Percentiles rank a stretch among this genome's conserved stretches.
Conservation (phyloP, 2,329 filamentous ascomycete species). For the Graphilbum sp. region DNA sequence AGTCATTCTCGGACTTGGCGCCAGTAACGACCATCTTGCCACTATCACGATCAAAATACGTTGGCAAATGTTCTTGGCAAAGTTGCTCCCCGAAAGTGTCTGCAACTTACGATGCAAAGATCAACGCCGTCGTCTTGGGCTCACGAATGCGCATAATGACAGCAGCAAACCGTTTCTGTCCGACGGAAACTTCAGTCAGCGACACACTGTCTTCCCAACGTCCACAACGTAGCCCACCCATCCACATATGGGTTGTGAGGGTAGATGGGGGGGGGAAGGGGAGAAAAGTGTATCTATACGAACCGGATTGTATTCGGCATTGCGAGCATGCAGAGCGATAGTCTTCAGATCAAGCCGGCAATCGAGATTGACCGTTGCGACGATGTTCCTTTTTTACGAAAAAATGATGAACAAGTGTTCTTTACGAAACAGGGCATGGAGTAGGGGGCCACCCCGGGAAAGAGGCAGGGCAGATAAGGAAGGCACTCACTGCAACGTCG, state of each 20-base stretch:
- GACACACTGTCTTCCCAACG: not conserved
- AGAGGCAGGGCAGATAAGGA: not conserved
- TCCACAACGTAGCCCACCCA: not conserved
- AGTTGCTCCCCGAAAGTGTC: too few relatives aligned
- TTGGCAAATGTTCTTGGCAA: constrained; percentile 4
- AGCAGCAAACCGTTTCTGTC: constrained; percentile 75
- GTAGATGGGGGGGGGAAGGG: not conserved
- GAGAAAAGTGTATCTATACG: constrained; percentile 6
- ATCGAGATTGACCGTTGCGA: constrained; percentile 96
- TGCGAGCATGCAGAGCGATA: constrained; percentile 93
- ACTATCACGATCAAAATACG: constrained; percentile 25
- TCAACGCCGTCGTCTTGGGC: constrained; percentile 93
- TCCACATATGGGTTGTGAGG: not conserved
- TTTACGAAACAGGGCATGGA: constrained; percentile 5
- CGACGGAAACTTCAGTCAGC: not conserved
- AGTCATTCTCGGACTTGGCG: constrained; percentile 95
- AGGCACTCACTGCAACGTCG: constrained; percentile 86
- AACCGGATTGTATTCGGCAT: constrained; percentile 87
- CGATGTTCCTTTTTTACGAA: constrained; percentile 66
- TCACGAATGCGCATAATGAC: constrained; percentile 99
- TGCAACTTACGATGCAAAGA: constrained; percentile 51
- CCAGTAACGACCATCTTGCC: constrained; percentile 99
- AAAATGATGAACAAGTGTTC: constrained; percentile 9
- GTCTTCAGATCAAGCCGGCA: constrained; percentile 98
- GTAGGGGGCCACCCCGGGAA: not conserved